Percentiles rank a stretch among this genome's conserved stretches.
phyloP scores from a whole-genome alignment of 306 rosid species.

The Arachis stenosperma region DNA sequence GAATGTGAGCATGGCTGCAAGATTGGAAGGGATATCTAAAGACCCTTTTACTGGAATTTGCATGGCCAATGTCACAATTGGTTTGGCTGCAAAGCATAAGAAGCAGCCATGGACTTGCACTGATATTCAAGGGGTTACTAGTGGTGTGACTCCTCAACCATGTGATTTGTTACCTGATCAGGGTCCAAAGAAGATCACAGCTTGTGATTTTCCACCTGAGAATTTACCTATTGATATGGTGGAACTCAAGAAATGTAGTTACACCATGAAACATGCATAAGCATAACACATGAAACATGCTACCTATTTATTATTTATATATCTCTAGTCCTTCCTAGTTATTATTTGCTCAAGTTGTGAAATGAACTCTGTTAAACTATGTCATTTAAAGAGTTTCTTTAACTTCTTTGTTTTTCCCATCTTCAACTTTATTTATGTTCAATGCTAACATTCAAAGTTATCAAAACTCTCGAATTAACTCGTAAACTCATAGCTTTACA shows the following conservation, averaged over 20 bases:
- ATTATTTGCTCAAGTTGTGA: conserved; percentile 33
- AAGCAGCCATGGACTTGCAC: conserved; percentile 76
- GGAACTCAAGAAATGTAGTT: conserved; percentile 59
- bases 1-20: conserved; percentile 67
- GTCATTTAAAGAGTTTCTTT: conserved; percentile 24
- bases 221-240: conserved; percentile 60
- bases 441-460: background rate
- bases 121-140: conserved; percentile 64
- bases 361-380: conserved; percentile 29
- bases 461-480: too few relatives aligned
- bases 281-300: background rate
- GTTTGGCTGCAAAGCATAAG: conserved; percentile 66
- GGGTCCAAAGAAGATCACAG: conserved; percentile 41
- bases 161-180: conserved; percentile 64
- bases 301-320: conserved; percentile 21
- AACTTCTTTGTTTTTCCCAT: background rate
- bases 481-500: too few relatives aligned
- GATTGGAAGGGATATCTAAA: conserved; percentile 72
- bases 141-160: conserved; percentile 70
- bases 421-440: background rate
- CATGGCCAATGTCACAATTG: conserved; percentile 70
- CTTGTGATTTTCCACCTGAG: conserved; percentile 68
- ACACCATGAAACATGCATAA: conserved; percentile 43
- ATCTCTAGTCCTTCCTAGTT: conserved; percentile 9
- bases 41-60: conserved; percentile 76